Percentiles rank a stretch among this genome's conserved stretches.
These are phyloP conservation scores for Carnegiea gigantea DNA, from an alignment of 179 eudicot genomes.

Conservation along the genomic window DNA sequence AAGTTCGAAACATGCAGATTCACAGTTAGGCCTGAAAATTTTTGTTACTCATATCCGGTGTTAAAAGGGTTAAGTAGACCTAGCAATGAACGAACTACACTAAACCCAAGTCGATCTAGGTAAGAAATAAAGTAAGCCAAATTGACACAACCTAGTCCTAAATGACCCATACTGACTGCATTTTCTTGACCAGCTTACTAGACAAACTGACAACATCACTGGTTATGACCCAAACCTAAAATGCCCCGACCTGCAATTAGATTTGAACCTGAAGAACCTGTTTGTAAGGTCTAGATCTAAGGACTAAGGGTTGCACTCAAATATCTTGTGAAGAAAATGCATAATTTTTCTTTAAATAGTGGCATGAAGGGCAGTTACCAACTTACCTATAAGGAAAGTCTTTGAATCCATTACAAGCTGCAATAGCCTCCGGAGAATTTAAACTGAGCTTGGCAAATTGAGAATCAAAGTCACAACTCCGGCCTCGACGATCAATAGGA, in stretches of 20 bases:
- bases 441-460: slow-evolving; percentile 32
- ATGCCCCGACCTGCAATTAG: no score
- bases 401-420: slow-evolving; percentile 28
- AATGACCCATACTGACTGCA: neutral
- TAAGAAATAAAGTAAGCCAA: no score
- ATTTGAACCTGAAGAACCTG: no score
- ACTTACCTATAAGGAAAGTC: slow-evolving; percentile 31
- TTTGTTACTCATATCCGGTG: neutral
- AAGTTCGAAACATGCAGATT: neutral
- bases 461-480: slow-evolving; percentile 50
- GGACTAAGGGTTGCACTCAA: no score
- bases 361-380: neutral
- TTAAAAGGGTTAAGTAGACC: neutral
- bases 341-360: neutral
- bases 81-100: neutral
- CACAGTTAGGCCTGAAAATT: neutral
- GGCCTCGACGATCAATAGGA: slow-evolving; percentile 46
- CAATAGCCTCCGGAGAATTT: slow-evolving; percentile 36
- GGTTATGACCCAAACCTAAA: no score
- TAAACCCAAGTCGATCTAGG: no score
- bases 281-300: no score
- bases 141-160: no score
- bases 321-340: no score
- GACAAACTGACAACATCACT: no score
- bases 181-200: neutral